phyloP scores from a whole-genome alignment of 108 stramenopile species.

The Cyclotella sp. region DNA sequence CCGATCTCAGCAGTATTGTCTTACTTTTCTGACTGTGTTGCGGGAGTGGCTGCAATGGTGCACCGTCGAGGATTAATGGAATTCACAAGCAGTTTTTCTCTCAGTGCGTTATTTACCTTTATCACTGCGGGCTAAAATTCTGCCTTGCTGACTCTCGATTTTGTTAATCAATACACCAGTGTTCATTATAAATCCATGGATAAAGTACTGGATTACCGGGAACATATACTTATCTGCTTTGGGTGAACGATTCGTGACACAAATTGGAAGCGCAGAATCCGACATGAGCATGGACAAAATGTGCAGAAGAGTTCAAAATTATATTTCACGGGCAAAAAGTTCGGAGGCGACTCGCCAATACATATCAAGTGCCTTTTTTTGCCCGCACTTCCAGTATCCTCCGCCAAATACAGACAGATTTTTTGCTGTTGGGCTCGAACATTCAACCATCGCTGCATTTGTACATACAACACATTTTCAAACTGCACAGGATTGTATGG shows the following conservation, averaged over 20 bases:
- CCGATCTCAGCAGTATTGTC: neutral
- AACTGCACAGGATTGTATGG: neutral
- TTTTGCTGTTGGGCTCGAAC: conserved; percentile 21
- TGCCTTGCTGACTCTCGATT: neutral
- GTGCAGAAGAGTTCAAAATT: neutral
- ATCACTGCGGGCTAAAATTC: neutral
- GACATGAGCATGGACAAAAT: conserved; percentile 6
- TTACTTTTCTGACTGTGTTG: conserved; percentile 18
- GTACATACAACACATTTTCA: conserved; percentile 29
- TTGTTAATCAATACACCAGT: neutral
- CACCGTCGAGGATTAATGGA: conserved; percentile 21
- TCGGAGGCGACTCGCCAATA: conserved; percentile 1
- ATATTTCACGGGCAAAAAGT: conserved; percentile 27
- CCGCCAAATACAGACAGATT: neutral
- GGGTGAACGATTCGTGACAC: conserved; percentile 18
- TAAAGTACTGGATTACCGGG: conserved; percentile 28
- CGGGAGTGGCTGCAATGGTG: conserved; percentile 24
- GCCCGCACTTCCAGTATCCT: conserved; percentile 28
- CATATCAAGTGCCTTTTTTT: conserved; percentile 14
- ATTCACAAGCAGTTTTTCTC: conserved; percentile 25
- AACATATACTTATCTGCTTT: conserved; percentile 12
- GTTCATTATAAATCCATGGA: conserved; percentile 33
- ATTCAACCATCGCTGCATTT: conserved; percentile 19
- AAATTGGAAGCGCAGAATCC: conserved; percentile 2
- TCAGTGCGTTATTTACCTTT: neutral